Percentiles rank a stretch among this genome's conserved stretches.
Evolutionary conservation across 768 basidiomycete species (phyloP).

Genomic region (Rhodocollybia butyracea): DNA sequence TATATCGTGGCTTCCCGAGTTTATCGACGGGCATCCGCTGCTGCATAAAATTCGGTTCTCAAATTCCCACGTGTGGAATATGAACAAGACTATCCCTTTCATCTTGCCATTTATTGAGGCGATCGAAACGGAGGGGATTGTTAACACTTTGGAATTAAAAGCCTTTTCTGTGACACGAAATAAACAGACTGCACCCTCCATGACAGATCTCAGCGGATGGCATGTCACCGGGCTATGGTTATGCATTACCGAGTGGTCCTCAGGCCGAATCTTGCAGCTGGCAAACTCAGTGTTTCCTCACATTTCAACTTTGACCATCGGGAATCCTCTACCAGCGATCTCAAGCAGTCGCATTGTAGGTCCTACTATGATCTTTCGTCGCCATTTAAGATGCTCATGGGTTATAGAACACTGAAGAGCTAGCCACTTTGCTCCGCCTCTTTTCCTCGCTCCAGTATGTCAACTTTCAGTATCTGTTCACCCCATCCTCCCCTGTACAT

Average conservation of each 20-base stretch:
- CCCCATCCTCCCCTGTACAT: not conserved
- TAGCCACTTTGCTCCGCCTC: not conserved
- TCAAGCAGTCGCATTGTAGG: too few species aligned
- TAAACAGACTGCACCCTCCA: not conserved
- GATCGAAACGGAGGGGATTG: not conserved
- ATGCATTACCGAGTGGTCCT: not conserved
- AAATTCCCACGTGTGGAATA: not conserved
- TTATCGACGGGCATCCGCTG: not conserved
- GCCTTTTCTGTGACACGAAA: not conserved
- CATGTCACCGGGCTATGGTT: constrained; percentile 1
- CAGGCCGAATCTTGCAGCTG: not conserved
- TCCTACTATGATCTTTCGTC: too few species aligned
- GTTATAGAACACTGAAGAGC: not conserved
- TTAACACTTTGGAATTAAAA: not conserved
- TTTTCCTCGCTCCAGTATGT: not conserved
- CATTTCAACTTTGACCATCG: not conserved
- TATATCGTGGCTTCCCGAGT: not conserved
- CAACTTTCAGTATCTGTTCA: not conserved
- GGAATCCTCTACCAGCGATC: not conserved
- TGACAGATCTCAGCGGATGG: not conserved
- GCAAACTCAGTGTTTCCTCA: not conserved
- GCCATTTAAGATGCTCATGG: too few species aligned
- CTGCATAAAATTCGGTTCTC: not conserved
- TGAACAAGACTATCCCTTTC: not conserved
- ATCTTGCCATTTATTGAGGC: not conserved